Percentiles rank a stretch among this genome's conserved stretches.
Evolutionary conservation across 805 yeast species (phyloP).

Genomic region (Zygoascus tannicola): DNA sequence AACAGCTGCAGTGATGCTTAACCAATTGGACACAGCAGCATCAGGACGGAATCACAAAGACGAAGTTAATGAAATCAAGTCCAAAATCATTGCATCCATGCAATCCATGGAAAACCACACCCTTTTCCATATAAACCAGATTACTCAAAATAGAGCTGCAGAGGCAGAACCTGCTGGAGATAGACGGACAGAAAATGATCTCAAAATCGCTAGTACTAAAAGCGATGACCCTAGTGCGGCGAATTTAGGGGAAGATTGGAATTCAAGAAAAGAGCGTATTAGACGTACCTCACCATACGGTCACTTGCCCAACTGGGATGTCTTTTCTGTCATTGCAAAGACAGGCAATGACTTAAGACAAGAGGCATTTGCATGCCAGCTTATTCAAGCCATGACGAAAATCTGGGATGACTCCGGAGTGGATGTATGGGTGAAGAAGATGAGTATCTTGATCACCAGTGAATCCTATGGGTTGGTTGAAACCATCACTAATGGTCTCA

Average conservation of each 20-base stretch:
- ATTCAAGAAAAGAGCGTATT: constrained; percentile 67
- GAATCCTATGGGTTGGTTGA: constrained; percentile 89
- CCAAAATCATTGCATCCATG: constrained; percentile 63
- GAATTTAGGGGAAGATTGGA: constrained; percentile 91
- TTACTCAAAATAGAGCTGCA: constrained; percentile 36
- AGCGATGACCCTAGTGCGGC: constrained; percentile 37
- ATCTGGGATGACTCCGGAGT: constrained; percentile 68
- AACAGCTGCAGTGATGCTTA: constrained; percentile 89
- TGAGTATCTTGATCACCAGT: constrained; percentile 88
- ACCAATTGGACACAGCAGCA: constrained; percentile 65
- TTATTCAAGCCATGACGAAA: constrained; percentile 76
- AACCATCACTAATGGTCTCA: constrained; percentile 89
- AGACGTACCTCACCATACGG: constrained; percentile 73
- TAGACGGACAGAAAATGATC: constrained; percentile 83
- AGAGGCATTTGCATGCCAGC: constrained; percentile 95
- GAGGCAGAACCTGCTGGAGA: constrained; percentile 52
- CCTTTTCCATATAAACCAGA: constrained; percentile 39
- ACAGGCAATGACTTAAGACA: constrained; percentile 94
- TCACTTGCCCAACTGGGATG: constrained; percentile 84
- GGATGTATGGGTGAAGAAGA: constrained; percentile 83
- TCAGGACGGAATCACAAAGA: constrained; percentile 36
- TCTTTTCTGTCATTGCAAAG: constrained; percentile 91
- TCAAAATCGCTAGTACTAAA: constrained; percentile 54
- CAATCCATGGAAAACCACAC: constrained; percentile 60
- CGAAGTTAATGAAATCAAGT: constrained; percentile 59